These are phyloP conservation scores for Neurospora sp. DNA, from an alignment of 495 filamentous ascomycete genomes.

Conservation along the genomic window DNA sequence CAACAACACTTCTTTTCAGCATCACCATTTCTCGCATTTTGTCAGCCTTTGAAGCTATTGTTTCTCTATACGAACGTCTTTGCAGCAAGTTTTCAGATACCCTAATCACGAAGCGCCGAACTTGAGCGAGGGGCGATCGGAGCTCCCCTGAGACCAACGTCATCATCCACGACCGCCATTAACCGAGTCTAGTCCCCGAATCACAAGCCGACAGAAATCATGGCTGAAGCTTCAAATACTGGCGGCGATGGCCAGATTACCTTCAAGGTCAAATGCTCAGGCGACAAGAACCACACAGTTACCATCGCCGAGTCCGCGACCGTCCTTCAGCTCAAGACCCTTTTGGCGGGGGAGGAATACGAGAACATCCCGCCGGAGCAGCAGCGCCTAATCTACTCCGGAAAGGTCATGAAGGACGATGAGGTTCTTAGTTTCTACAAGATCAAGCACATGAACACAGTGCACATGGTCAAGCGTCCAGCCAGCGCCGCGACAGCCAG, in stretches of 20 bases:
- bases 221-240: slow-evolving; percentile 46
- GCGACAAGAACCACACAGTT: slow-evolving; percentile 72
- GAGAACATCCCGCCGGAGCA: slow-evolving; percentile 76
- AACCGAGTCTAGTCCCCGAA: background rate
- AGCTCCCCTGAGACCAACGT: slow-evolving; percentile 2
- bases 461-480: slow-evolving; percentile 93
- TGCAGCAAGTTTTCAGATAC: background rate
- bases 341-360: slow-evolving; percentile 68
- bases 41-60: background rate
- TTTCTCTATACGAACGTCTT: background rate
- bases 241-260: slow-evolving; percentile 53
- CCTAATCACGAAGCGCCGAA: background rate
- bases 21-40: background rate
- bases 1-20: background rate
- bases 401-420: slow-evolving; percentile 87
- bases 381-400: slow-evolving; percentile 95
- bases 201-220: slow-evolving; percentile 15
- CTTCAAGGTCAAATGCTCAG: slow-evolving; percentile 89
- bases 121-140: background rate
- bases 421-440: slow-evolving; percentile 81
- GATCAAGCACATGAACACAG: slow-evolving; percentile 89
- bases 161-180: slow-evolving; percentile 7
- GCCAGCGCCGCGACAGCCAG: slow-evolving; percentile 56
- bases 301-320: slow-evolving; percentile 68
- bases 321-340: slow-evolving; percentile 79